Evolutionary conservation across 2,329 filamentous ascomycete genomes (phyloP).

Genomic region (Mycosphaerella arachidis): DNA sequence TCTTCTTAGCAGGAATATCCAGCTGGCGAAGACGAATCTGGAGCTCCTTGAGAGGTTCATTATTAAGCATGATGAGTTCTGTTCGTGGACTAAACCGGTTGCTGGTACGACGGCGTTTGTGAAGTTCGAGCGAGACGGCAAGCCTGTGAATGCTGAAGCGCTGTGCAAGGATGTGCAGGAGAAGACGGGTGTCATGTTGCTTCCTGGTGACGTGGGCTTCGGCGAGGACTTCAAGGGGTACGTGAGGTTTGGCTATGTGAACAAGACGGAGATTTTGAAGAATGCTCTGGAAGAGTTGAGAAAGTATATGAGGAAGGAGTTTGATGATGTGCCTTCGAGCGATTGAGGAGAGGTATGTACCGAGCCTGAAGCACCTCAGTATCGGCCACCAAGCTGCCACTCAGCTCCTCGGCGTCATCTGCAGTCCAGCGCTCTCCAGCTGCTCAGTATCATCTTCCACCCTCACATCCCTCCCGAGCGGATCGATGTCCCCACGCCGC

Average conservation of each 20-base stretch:
- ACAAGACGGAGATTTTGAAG: constrained; percentile 63
- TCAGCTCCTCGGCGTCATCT: neutral
- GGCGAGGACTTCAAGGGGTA: constrained; percentile 70
- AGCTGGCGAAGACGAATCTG: constrained; percentile 64
- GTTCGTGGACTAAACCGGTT: constrained; percentile 67
- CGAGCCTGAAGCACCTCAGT: neutral
- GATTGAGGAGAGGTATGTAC: constrained; percentile 6
- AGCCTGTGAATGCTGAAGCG: constrained; percentile 64
- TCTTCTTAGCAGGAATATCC: constrained; percentile 60
- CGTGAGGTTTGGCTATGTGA: constrained; percentile 73
- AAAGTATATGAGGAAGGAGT: constrained; percentile 53
- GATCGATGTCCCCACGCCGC: neutral
- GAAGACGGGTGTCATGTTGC: constrained; percentile 66
- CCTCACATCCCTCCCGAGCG: no score
- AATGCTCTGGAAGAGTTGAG: constrained; percentile 57
- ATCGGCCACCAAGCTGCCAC: neutral
- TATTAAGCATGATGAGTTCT: constrained; percentile 57
- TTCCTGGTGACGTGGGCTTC: constrained; percentile 71
- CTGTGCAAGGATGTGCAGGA: constrained; percentile 67
- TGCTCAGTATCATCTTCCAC: neutral
- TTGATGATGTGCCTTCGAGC: constrained; percentile 45
- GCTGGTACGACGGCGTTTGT: constrained; percentile 79
- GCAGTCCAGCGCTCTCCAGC: neutral
- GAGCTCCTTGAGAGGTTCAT: constrained; percentile 64
- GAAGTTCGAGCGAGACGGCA: constrained; percentile 58